Percentiles rank a stretch among this genome's conserved stretches.
Evolutionary conservation across 2,329 filamentous ascomycete species (phyloP).

Genomic region (Aschersonia sp.): DNA sequence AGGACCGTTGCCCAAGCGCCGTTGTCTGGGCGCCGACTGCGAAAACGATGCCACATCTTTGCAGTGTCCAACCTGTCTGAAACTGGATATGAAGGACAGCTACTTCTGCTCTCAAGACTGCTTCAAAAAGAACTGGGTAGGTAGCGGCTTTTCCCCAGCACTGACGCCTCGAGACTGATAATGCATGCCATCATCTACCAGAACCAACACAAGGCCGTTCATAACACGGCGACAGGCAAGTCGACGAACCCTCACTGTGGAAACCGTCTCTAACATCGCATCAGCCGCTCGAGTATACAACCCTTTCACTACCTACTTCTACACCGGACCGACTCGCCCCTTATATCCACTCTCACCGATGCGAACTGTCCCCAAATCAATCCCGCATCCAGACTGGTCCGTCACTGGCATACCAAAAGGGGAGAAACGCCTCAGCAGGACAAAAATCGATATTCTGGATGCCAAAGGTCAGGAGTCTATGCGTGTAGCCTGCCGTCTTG

Average conservation of each 20-base stretch:
- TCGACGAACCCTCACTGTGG: constrained; percentile 60
- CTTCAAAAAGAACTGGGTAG: constrained; percentile 97
- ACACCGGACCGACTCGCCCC: constrained; percentile 68
- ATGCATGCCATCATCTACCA: constrained; percentile 19
- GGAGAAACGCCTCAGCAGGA: constrained; percentile 52
- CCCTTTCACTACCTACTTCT: constrained; percentile 79
- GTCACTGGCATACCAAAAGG: constrained; percentile 55
- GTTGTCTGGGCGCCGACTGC: constrained; percentile 74
- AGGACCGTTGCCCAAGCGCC: not conserved
- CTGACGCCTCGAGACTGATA: not conserved
- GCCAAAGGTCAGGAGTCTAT: constrained; percentile 73
- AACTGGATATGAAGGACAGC: constrained; percentile 73
- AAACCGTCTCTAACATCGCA: constrained; percentile 69
- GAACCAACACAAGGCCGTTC: constrained; percentile 59
- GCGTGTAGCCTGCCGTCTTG: constrained; percentile 80
- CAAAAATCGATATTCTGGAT: constrained; percentile 72
- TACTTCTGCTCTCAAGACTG: constrained; percentile 98
- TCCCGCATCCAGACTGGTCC: constrained; percentile 78
- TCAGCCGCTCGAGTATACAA: constrained; percentile 84
- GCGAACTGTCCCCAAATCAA: constrained; percentile 63
- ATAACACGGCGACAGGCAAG: constrained; percentile 39
- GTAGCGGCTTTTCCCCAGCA: constrained; percentile 9
- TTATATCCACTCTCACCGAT: constrained; percentile 70
- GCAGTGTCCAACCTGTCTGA: constrained; percentile 91
- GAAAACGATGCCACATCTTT: constrained; percentile 70